Conservation (phyloP, 1,284 basidiomycete species). For the Ustilago lituana region DNA sequence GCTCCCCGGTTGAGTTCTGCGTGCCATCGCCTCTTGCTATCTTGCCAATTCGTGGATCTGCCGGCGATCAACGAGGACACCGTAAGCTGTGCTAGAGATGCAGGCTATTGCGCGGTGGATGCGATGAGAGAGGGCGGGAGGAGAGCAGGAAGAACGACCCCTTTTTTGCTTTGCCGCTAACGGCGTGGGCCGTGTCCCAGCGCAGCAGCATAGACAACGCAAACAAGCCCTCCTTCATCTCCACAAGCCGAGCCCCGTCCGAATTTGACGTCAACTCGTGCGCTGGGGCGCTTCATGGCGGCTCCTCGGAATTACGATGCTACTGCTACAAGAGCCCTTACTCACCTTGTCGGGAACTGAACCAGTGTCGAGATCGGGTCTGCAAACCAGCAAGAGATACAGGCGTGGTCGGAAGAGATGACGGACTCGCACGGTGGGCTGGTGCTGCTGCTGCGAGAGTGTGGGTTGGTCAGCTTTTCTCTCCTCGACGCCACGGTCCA, state of each 20-base stretch:
- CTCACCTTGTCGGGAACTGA: conserved; percentile 2
- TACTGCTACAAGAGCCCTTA: neutral
- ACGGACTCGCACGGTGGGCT: conserved; percentile 22
- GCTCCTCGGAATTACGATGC: conserved; percentile 3
- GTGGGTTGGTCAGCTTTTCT: conserved; percentile 4
- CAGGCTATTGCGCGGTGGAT: too few relatives aligned
- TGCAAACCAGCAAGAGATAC: too few relatives aligned
- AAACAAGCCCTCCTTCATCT: conserved; percentile 32
- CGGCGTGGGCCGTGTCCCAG: too few relatives aligned
- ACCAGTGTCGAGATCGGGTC: neutral
- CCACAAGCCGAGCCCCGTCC: conserved; percentile 2
- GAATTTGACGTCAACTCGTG: neutral
- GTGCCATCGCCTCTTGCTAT: too few relatives aligned
- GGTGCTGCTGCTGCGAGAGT: too few relatives aligned
- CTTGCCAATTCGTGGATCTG: too few relatives aligned
- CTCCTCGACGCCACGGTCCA: too few relatives aligned
- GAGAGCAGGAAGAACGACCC: neutral
- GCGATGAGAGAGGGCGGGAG: too few relatives aligned
- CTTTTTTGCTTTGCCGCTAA: neutral
- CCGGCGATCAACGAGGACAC: conserved; percentile 19
- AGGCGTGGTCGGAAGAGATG: too few relatives aligned
- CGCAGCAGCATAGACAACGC: too few relatives aligned
- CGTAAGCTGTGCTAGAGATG: neutral
- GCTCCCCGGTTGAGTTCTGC: neutral
- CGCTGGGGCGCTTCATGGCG: conserved; percentile 7